Evolutionary conservation across 306 rosid species (phyloP), one percentile per base, ranked within the genome.

Genomic region (Coriaria nepalensis): DNA sequence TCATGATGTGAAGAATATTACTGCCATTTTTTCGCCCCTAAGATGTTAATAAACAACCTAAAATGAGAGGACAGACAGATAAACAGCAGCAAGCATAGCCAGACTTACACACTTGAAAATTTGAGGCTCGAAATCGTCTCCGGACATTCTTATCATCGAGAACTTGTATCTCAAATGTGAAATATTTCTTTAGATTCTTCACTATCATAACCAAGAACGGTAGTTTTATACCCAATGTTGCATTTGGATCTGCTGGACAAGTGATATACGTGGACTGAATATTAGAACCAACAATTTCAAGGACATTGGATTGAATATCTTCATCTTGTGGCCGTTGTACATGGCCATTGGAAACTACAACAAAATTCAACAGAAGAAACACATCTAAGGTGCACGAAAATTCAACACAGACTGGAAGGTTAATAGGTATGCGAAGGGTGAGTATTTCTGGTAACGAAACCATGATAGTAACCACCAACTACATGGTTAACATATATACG

Each of bases 51-150:
- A 36, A 6, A 36, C 8, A 14, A 10, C 43, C 36, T 9, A 8
- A 36, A 8, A 49, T 8, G 12, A 64, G 35, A 61, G 4, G 41
- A 39, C 57, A 12, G 14, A 44, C 15, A 45, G 52, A 53, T 32
- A 43, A 60, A 49, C 59, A 47, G 14, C 52, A 63, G 56, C 32
- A 76, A 79, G 48, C 79, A 72, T 12, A 81, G 86, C 66, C 73
- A 69, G 65, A 84, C 98, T 90, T 85, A 90, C 95, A 85, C 82
- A 85, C 95, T 90, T 90, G 98, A 64, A 84, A 85, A 75, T 85
- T 90, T 50, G 98, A 90, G 69, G 95, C 92, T 57, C 87, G 87
- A 63, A 90, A 90, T 35, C 98, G 78, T 42, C 94, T 79, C 49
- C 87, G 64, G 65, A 90, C 98, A 73, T 85, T 87, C 82, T 87